Percentiles rank a stretch among this genome's conserved stretches.
Evolutionary conservation across 495 filamentous ascomycete species (phyloP).

Genomic region (Aspergillus olivimuriae): DNA sequence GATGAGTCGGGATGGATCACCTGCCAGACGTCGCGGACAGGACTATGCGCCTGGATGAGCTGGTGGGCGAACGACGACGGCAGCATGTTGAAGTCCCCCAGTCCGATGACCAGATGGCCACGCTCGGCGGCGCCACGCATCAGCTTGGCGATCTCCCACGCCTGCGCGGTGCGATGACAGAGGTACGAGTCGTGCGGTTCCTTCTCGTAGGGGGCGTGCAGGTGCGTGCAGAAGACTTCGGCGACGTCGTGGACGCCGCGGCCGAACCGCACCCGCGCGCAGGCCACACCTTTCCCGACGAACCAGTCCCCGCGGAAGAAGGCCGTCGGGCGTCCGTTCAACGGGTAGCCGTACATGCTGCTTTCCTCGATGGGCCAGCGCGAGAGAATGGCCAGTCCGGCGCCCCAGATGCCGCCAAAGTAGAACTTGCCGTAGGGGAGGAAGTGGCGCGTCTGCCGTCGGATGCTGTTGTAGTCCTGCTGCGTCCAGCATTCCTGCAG

Average conservation of each 20-base stretch:
- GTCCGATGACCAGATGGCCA: slow-evolving; percentile 74
- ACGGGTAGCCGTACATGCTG: slow-evolving; percentile 76
- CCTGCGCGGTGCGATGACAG: slow-evolving; percentile 85
- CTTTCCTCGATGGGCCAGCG: slow-evolving; percentile 95
- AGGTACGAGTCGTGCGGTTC: slow-evolving; percentile 78
- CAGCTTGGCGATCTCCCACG: slow-evolving; percentile 95
- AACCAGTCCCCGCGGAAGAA: slow-evolving; percentile 91
- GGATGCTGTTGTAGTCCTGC: slow-evolving; percentile 80
- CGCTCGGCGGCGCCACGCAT: slow-evolving; percentile 79
- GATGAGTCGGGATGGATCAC: slow-evolving; percentile 74
- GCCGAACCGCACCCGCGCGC: slow-evolving; percentile 72
- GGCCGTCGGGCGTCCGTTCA: slow-evolving; percentile 88
- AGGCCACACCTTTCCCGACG: slow-evolving; percentile 91
- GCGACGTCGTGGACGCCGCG: slow-evolving; percentile 56
- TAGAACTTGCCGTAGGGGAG: slow-evolving; percentile 97
- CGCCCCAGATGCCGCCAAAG: slow-evolving; percentile 79
- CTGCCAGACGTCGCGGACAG: slow-evolving; percentile 78
- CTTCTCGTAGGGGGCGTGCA: slow-evolving; percentile 84
- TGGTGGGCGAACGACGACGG: slow-evolving; percentile 82
- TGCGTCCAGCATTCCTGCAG: slow-evolving; percentile 96
- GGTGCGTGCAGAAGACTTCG: slow-evolving; percentile 92
- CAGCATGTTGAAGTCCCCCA: slow-evolving; percentile 95
- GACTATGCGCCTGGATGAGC: slow-evolving; percentile 70
- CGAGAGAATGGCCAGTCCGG: slow-evolving; percentile 86
- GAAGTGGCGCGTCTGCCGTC: slow-evolving; percentile 61